Percentiles rank a stretch among this genome's conserved stretches.
Evolutionary conservation across 495 filamentous ascomycete genomes (phyloP).

Genomic region (Tetracladium setigerum): DNA sequence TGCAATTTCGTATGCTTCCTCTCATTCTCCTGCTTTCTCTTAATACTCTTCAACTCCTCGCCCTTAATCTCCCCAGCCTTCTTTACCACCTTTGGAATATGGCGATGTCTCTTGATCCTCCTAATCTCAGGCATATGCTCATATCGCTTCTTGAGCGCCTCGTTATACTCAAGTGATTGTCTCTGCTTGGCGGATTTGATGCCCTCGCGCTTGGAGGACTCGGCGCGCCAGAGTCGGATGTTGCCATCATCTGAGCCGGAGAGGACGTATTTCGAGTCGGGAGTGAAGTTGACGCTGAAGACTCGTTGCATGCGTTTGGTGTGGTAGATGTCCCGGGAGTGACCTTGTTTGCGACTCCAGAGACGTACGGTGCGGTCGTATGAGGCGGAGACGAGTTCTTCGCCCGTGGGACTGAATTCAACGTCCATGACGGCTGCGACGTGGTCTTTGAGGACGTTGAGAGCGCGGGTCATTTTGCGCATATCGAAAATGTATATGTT

Average conservation of each 20-base stretch:
- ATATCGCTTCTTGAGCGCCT: conserved; percentile 75
- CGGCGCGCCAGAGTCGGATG: conserved; percentile 81
- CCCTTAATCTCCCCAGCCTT: conserved; percentile 95
- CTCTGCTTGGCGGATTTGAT: conserved; percentile 79
- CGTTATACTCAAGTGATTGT: conserved; percentile 86
- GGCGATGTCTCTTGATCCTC: conserved; percentile 82
- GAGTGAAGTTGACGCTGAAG: conserved; percentile 78
- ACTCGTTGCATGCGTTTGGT: conserved; percentile 96
- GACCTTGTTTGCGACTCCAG: conserved; percentile 72
- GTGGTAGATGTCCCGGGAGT: conserved; percentile 91
- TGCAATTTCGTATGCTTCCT: conserved; percentile 81
- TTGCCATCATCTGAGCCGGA: conserved; percentile 89
- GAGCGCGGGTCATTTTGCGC: conserved; percentile 70
- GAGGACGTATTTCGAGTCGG: conserved; percentile 82
- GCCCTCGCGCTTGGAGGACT: conserved; percentile 78
- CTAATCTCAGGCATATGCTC: conserved; percentile 93
- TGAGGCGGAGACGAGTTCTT: conserved; percentile 84
- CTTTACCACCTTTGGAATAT: conserved; percentile 90
- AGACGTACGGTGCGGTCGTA: conserved; percentile 79
- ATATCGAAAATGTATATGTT: conserved; percentile 72
- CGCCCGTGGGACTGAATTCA: conserved; percentile 88
- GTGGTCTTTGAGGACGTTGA: conserved; percentile 93
- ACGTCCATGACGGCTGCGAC: conserved; percentile 97
- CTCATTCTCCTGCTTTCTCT: conserved; percentile 89
- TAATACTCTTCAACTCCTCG: conserved; percentile 79